phyloP scores from a whole-genome alignment of 108 stramenopile species.

The Cyclotella kingstonii region DNA sequence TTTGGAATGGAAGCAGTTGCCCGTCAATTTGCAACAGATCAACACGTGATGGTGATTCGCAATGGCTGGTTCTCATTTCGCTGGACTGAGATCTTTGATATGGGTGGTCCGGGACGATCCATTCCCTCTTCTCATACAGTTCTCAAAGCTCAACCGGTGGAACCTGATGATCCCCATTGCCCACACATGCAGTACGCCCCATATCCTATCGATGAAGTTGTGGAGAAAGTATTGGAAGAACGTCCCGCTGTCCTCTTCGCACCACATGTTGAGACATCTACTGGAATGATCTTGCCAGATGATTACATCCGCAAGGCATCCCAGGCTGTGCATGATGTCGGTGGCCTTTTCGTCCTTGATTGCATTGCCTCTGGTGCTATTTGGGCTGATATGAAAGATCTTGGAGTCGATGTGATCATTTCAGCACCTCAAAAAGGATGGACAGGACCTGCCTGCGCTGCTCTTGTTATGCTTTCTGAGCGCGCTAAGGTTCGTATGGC shows the following conservation, averaged over 20 bases:
- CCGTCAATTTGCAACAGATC: constrained; percentile 87
- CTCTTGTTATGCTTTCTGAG: constrained; percentile 82
- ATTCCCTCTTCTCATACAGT: constrained; percentile 81
- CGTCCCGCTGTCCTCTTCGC: constrained; percentile 85
- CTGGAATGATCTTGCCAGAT: constrained; percentile 90
- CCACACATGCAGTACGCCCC: constrained; percentile 74
- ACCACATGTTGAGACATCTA: constrained; percentile 91
- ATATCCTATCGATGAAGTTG: constrained; percentile 84
- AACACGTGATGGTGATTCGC: constrained; percentile 90
- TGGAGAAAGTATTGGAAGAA: constrained; percentile 72
- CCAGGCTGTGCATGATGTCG: constrained; percentile 82
- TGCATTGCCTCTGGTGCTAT: constrained; percentile 90
- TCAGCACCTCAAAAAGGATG: constrained; percentile 95
- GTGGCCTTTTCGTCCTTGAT: constrained; percentile 90
- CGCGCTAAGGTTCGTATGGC: constrained; percentile 58
- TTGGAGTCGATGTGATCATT: constrained; percentile 88
- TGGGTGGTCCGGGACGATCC: constrained; percentile 53
- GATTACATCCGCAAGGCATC: constrained; percentile 83
- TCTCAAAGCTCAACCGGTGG: constrained; percentile 72
- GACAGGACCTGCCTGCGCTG: constrained; percentile 90
- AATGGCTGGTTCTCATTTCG: constrained; percentile 93
- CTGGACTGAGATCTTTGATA: constrained; percentile 94
- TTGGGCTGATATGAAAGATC: constrained; percentile 92
- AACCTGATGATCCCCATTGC: constrained; percentile 29
- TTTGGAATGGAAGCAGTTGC: constrained; percentile 90